Conservation (phyloP, 805 yeast genomes). For the Metschnikowia rubicola region DNA sequence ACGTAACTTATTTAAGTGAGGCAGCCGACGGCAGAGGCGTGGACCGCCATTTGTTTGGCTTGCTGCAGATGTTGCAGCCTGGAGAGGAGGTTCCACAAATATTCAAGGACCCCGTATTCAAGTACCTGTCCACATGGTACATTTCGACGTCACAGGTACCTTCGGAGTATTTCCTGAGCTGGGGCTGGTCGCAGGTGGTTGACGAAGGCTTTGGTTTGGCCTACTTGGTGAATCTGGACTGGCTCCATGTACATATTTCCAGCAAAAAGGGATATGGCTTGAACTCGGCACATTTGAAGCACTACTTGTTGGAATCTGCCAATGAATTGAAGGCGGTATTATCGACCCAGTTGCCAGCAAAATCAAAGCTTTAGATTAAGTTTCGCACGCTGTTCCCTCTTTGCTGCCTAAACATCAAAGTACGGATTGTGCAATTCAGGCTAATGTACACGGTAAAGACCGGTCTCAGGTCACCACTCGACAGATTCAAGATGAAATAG, state of each 20-base stretch:
- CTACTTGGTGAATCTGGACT: slow-evolving; percentile 83
- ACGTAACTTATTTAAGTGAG: slow-evolving; percentile 64
- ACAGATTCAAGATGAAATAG: too few relatives aligned
- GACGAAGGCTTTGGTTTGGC: slow-evolving; percentile 94
- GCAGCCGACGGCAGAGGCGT: slow-evolving; percentile 88
- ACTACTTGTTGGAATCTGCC: slow-evolving; percentile 73
- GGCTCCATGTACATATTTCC: slow-evolving; percentile 82
- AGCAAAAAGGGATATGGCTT: slow-evolving; percentile 62
- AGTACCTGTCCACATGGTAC: slow-evolving; percentile 81
- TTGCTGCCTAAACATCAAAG: too few relatives aligned
- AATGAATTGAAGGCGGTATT: slow-evolving; percentile 74
- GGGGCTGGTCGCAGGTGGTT: slow-evolving; percentile 94
- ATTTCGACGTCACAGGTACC: slow-evolving; percentile 87
- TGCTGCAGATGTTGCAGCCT: slow-evolving; percentile 63
- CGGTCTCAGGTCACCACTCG: too few relatives aligned
- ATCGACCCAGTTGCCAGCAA: slow-evolving; percentile 31
- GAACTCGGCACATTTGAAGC: slow-evolving; percentile 55
- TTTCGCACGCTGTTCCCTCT: too few relatives aligned
- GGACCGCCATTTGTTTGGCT: slow-evolving; percentile 90
- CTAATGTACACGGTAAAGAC: too few relatives aligned
- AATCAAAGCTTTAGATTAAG: slow-evolving; percentile 34
- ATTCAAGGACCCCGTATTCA: slow-evolving; percentile 71
- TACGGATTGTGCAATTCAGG: too few relatives aligned
- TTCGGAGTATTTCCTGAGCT: slow-evolving; percentile 75
- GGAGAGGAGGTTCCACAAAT: slow-evolving; percentile 64